Conservation (phyloP, 129 eudicot genomes). For the Rutidosis leptorrhynchoides region DNA sequence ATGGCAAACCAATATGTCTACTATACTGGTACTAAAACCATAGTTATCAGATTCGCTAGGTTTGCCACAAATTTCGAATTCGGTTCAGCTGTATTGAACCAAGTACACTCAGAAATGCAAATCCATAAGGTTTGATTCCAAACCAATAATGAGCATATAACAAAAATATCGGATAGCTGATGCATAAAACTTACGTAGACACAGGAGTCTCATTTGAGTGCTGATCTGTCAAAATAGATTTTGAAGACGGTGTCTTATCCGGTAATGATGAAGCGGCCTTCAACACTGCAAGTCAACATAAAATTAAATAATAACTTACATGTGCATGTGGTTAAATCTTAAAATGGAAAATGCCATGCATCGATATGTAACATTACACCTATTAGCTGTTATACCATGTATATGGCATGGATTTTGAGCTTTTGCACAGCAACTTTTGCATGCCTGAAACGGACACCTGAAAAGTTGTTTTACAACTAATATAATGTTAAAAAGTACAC, state of each 20-base stretch:
- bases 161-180: conserved; percentile 1
- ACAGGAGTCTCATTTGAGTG: conserved; percentile 63
- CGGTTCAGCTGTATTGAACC: too few relatives aligned
- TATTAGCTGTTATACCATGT: conserved; percentile 56
- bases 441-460: conserved; percentile 94
- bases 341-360: background rate
- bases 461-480: conserved; percentile 28
- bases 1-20: too few relatives aligned
- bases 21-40: too few relatives aligned
- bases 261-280: conserved; percentile 72
- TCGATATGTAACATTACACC: conserved; percentile 6
- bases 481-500: background rate
- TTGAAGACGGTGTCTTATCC: conserved; percentile 61
- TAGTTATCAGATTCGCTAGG: too few relatives aligned
- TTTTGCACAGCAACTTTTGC: conserved; percentile 95
- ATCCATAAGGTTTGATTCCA: too few relatives aligned
- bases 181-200: conserved; percentile 52
- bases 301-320: conserved; percentile 5
- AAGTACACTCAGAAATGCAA: too few relatives aligned
- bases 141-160: background rate
- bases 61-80: too few relatives aligned
- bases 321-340: conserved; percentile 9
- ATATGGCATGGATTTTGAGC: conserved; percentile 97
- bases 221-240: conserved; percentile 54
- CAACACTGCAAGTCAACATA: conserved; percentile 58